Base-by-base conservation (phyloP, 208 protist genomes). In the Trypanosoma theileri region DNA sequence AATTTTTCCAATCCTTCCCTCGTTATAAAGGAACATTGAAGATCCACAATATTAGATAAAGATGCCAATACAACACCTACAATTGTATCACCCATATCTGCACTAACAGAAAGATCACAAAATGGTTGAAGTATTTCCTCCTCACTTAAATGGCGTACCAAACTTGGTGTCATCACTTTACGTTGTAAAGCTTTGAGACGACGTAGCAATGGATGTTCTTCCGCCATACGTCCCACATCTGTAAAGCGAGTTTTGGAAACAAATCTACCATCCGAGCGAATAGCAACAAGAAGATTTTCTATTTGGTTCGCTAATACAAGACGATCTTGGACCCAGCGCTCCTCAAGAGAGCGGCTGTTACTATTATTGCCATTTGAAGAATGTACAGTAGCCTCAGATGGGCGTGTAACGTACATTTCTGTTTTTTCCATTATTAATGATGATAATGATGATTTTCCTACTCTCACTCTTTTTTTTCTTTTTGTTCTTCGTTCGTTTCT, bases 31-130 rank as follows among this genome's bases (percentile, higher is more conserved):
- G 73, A 40, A 59, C 80, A 91, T 17, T 64, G 74, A 41, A 80
- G 75, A 42, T 90, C 84, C 10, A 95, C 48, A 46, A 97, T 74
- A 19, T 85, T 81, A 9, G 84, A 74, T 46, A 97, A 59, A 2
- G 83, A 86, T 0, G 79, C 55, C 41, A 97, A 77, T 1, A 86
- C 86, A 0, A 93, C 82, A 19, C 80, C 85, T 40, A 85, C 88
- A 44, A 92, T 80, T 21, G 89, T 82, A 19, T 81, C 79, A 17
- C 71, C 81, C 45, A 86, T 84, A 41, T 85, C 85, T 6, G 57
- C 58, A 44, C 74, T 85, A 44, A 73, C 54, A 65, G 82, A 92
- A 13, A 96, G 72, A 8, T 69, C 79, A 12, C 83, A 80, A 58
- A 96, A 94, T 16, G 81, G 80, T 28, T 66, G 68, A 22, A 95